Evolutionary conservation across 2,329 filamentous ascomycete genomes (phyloP).

Genomic region (Phoma sp.): DNA sequence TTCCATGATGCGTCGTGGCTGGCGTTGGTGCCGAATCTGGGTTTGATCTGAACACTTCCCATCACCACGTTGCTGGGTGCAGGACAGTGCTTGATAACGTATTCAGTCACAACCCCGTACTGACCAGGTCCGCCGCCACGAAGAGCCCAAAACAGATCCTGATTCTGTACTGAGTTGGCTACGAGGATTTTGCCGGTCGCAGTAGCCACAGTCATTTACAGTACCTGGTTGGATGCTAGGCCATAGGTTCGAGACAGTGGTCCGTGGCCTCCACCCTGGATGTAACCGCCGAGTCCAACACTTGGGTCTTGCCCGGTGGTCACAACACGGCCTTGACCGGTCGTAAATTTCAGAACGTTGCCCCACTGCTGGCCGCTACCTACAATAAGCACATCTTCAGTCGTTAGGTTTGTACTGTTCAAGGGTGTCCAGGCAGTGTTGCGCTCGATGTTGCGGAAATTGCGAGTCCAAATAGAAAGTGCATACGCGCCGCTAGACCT

Average conservation of each 20-base stretch:
- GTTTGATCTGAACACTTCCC: conserved; percentile 13
- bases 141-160: conserved; percentile 27
- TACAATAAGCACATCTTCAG: conserved; percentile 24
- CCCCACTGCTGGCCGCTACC: conserved; percentile 26
- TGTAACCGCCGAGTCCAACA: conserved; percentile 54
- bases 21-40: conserved; percentile 7
- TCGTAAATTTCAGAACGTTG: conserved; percentile 1
- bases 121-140: conserved; percentile 21
- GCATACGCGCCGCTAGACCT: conserved; percentile 25
- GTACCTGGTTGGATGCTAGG: conserved; percentile 22
- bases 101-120: conserved; percentile 22
- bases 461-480: conserved; percentile 30
- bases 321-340: conserved; percentile 3
- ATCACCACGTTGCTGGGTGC: conserved; percentile 17
- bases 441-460: conserved; percentile 17
- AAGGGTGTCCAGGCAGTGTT: conserved; percentile 6
- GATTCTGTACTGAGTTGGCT: conserved; percentile 16
- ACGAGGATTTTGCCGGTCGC: conserved; percentile 16
- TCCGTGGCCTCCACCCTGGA: conserved; percentile 58
- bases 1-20: conserved; percentile 34
- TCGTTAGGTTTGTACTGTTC: background rate
- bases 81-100: conserved; percentile 23
- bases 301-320: conserved; percentile 31
- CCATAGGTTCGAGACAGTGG: conserved; percentile 54
- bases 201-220: conserved; percentile 20